Base-by-base conservation (phyloP, 371 early-diverging fungal genomes). In the Apophysomyces trapeziformis region DNA sequence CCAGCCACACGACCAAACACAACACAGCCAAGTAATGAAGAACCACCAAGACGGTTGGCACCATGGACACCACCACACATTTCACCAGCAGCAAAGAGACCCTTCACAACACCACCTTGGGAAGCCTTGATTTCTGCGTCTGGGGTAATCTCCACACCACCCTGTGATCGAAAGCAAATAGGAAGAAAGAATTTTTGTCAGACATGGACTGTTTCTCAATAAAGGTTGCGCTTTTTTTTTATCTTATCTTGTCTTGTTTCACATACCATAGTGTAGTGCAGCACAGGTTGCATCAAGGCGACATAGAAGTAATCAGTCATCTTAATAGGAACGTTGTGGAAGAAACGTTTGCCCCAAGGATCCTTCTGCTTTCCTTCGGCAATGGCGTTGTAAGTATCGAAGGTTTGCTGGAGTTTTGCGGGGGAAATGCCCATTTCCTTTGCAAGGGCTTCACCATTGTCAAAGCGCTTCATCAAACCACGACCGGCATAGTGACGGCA, bases 1-100 rank as follows among this genome's bases (percentile, higher is more conserved):
- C 97, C 97, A 46, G 97, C 96, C 43, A 95, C 94, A 72, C 98
- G 92, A 60, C 98, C 98, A 85, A 91, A 98, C 60, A 98, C 98
- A 21, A 96, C 97, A 74, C 98, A 98, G 60, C 95, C 97, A 59
- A 97, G 85, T 44, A 82, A 69, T 39, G 83, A 82, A 14, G 83
- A 82, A 57, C 83, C 83, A 69, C 83, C 83, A 37, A 82, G 79
- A 75, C 83, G 83, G 58, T 82, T 82, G 60, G 83, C 83, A 70
- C 83, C 83, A 44, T 82, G 83, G 60, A 82, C 83, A 78, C 83
- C 83, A 76, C 83, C 83, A 60, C 93, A 89, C 77, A 95, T 91
- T 79, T 96, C 96, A 70, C 96, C 96, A 63, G 94, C 92, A 38
- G 94, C 98, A 69, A 90, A 94, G 61, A 97, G 84, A 70, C 98